phyloP scores from a whole-genome alignment of 2,329 filamentous ascomycete genomes.

The Hypoxylon sp. region DNA sequence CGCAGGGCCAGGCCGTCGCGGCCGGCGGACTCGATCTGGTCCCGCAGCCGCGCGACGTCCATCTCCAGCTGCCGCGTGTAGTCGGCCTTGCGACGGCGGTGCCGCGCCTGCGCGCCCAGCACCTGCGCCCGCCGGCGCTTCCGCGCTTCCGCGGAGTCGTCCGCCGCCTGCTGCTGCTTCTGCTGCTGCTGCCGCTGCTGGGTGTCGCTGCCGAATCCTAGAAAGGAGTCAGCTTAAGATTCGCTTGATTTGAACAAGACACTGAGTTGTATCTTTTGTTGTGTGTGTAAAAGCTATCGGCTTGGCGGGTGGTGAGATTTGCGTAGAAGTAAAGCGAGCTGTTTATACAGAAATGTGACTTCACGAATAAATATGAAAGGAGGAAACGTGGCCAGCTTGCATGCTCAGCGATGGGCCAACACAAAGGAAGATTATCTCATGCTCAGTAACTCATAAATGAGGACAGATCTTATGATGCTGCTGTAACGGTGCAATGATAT shows the following conservation, averaged over 20 bases:
- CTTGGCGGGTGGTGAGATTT: too few relatives aligned
- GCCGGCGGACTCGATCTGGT: constrained; percentile 55
- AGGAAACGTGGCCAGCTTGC: too few relatives aligned
- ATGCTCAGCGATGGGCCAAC: too few relatives aligned
- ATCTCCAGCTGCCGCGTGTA: constrained; percentile 63
- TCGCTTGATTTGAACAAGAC: background rate
- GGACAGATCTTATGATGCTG: too few relatives aligned
- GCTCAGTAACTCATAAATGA: too few relatives aligned
- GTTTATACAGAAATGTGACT: too few relatives aligned
- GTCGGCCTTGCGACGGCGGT: constrained; percentile 64
- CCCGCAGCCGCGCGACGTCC: constrained; percentile 57
- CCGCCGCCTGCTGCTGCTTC: background rate
- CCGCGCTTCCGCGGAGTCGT: constrained; percentile 45
- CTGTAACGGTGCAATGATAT: too few relatives aligned
- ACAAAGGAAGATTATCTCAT: too few relatives aligned
- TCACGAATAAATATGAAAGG: too few relatives aligned
- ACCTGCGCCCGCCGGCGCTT: constrained; percentile 60
- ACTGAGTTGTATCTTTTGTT: background rate
- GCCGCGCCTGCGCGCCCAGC: constrained; percentile 61
- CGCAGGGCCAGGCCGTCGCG: constrained; percentile 49
- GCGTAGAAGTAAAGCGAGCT: too few relatives aligned
- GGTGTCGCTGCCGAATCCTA: constrained; percentile 22
- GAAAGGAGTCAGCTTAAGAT: constrained; percentile 19
- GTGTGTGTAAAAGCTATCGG: background rate
- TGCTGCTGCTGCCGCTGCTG: constrained; percentile 16